Evolutionary conservation across 2,329 filamentous ascomycete species (phyloP).

Genomic region (Neospermospora avenae): DNA sequence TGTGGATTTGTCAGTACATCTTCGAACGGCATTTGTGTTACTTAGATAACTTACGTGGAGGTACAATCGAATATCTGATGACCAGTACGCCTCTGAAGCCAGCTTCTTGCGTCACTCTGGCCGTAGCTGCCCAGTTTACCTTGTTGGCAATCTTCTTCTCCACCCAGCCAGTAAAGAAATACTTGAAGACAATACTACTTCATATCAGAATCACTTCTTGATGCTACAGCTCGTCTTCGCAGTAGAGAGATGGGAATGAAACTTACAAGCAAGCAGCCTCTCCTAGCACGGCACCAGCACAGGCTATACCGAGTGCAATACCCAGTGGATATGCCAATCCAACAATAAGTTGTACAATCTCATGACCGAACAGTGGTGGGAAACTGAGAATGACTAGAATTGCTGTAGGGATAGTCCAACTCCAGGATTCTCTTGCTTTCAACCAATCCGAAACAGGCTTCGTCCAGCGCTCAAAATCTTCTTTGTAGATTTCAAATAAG

Average conservation of each 20-base stretch:
- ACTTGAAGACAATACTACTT: slow-evolving; percentile 18
- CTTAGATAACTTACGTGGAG: slow-evolving; percentile 15
- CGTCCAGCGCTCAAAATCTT: slow-evolving; percentile 17
- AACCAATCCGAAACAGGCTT: slow-evolving; percentile 19
- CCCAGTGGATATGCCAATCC: slow-evolving; percentile 19
- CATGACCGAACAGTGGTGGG: slow-evolving; percentile 20
- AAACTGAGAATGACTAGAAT: slow-evolving; percentile 21
- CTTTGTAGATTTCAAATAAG: slow-evolving; percentile 20
- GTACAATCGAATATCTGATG: slow-evolving; percentile 22
- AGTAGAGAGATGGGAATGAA: not conserved
- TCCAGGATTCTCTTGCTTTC: slow-evolving; percentile 13
- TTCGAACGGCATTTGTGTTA: not conserved
- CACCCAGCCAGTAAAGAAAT: slow-evolving; percentile 12
- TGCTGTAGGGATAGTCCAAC: slow-evolving; percentile 13
- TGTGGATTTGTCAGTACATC: not conserved
- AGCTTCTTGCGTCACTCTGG: slow-evolving; percentile 16
- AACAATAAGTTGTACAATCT: slow-evolving; percentile 19
- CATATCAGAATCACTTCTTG: not conserved
- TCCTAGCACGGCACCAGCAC: slow-evolving; percentile 18
- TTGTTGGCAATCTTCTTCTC: slow-evolving; percentile 18
- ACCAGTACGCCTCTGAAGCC: slow-evolving; percentile 20
- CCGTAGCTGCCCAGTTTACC: slow-evolving; percentile 19
- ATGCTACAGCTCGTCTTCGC: not conserved
- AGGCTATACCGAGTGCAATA: slow-evolving; percentile 19
- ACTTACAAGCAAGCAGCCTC: slow-evolving; percentile 21